Conservation (phyloP, 164 flowering plant genomes). For the Dillenia suffruticosa region DNA sequence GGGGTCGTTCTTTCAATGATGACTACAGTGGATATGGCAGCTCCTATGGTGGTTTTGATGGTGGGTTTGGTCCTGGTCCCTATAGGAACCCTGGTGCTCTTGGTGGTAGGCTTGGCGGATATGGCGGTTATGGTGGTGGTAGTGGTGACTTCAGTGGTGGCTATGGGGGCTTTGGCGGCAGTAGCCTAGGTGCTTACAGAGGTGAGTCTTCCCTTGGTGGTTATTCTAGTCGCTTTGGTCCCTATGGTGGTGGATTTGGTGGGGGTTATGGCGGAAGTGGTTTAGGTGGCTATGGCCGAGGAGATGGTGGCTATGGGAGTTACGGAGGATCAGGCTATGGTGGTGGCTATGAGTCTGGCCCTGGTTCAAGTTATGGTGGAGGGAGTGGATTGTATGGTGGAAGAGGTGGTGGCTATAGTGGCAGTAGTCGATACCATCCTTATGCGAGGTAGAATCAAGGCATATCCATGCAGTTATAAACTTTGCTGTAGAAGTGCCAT, state of each 20-base stretch:
- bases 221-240: conserved; percentile 53
- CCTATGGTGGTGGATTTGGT: conserved; percentile 53
- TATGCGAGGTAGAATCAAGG: conserved; percentile 60
- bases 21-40: conserved; percentile 54
- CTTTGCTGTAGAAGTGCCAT: conserved; percentile 37
- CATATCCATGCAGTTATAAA: conserved; percentile 25
- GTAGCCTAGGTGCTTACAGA: conserved; percentile 41
- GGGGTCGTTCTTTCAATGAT: conserved; percentile 63
- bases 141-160: conserved; percentile 45
- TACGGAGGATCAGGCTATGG: conserved; percentile 58
- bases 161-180: conserved; percentile 37
- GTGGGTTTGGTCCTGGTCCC: conserved; percentile 68
- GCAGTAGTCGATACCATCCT: conserved; percentile 88
- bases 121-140: conserved; percentile 45
- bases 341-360: conserved; percentile 70
- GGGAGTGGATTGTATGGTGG: conserved; percentile 76
- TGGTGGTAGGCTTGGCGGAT: conserved; percentile 61
- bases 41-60: conserved; percentile 53
- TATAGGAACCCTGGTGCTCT: conserved; percentile 57
- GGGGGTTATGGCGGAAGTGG: conserved; percentile 53
- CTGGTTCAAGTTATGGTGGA: conserved; percentile 71
- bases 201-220: conserved; percentile 44
- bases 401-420: conserved; percentile 78
- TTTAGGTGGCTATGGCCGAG: conserved; percentile 52
- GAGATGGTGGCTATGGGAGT: conserved; percentile 50